Evolutionary conservation across 1,284 basidiomycete genomes (phyloP).

Genomic region (Austroboletus niveus): DNA sequence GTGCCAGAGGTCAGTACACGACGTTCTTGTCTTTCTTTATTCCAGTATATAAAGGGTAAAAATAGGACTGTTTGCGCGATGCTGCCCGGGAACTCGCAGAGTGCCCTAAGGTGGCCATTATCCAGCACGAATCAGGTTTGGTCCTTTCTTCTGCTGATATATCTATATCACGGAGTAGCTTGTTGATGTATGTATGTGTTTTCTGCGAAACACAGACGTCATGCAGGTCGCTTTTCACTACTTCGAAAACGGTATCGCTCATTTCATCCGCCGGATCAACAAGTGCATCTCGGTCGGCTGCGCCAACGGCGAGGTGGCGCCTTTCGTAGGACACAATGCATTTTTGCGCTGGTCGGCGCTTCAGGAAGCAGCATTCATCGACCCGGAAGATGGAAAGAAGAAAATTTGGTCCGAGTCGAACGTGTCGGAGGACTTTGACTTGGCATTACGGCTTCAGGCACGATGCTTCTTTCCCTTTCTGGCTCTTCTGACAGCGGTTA

Average conservation of each 20-base stretch:
- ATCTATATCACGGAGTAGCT: neutral
- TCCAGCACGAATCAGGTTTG: conserved; percentile 76
- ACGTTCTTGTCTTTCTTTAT: neutral
- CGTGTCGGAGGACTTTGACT: conserved; percentile 86
- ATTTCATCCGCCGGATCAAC: conserved; percentile 81
- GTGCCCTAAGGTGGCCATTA: conserved; percentile 72
- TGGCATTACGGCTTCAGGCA: conserved; percentile 66
- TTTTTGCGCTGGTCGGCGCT: conserved; percentile 86
- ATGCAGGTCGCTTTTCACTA: conserved; percentile 86
- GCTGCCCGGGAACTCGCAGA: conserved; percentile 78
- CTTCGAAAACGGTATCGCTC: conserved; percentile 84
- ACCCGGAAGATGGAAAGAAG: conserved; percentile 50
- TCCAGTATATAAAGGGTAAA: conserved; percentile 60
- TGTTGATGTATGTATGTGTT: neutral
- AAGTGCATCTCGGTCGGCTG: conserved; percentile 72
- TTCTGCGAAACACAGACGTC: conserved; percentile 44
- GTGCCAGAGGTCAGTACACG: conserved; percentile 52
- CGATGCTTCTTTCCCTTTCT: neutral
- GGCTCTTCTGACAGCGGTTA: neutral
- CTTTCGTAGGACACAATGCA: conserved; percentile 87
- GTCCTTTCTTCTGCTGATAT: neutral
- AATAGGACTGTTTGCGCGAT: conserved; percentile 75
- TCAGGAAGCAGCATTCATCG: conserved; percentile 75
- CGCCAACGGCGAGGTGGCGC: conserved; percentile 77
- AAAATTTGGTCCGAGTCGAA: conserved; percentile 87